A percentile compares a stretch with the other conserved stretches of the same genome.
phyloP scores from a whole-genome alignment of 2,329 filamentous ascomycete genomes.

The Plenodomus biglobosus region DNA sequence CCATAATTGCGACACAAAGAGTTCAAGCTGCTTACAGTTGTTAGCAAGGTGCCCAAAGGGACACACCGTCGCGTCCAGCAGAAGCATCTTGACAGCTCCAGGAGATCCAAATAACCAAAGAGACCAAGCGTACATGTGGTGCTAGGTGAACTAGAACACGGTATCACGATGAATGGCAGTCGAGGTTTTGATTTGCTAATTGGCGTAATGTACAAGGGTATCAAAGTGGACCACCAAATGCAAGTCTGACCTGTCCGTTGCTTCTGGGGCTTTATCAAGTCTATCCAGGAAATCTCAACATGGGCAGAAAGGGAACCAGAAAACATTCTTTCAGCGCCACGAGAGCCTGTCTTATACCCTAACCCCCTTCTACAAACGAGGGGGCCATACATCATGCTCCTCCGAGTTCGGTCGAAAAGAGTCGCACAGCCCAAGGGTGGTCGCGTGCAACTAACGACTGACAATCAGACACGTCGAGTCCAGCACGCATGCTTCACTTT shows the following conservation, averaged over 20 bases:
- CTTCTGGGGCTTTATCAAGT: neutral
- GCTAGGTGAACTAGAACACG: neutral
- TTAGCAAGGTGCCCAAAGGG: neutral
- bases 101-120: neutral
- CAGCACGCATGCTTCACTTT: neutral
- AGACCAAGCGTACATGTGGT: neutral
- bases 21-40: neutral
- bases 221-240: neutral
- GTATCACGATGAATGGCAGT: neutral
- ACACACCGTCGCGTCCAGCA: neutral
- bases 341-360: neutral
- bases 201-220: neutral
- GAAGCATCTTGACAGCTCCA: neutral
- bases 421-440: neutral
- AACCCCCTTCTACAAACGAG: neutral
- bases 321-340: neutral
- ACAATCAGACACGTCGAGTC: neutral
- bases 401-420: no score
- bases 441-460: neutral
- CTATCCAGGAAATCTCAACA: neutral
- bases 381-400: no score
- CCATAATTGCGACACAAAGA: neutral
- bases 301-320: neutral
- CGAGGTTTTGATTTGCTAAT: neutral
- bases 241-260: no score